phyloP scores from a whole-genome alignment of 371 early-diverging fungal species.

The Syncephalastrum monosporum region DNA sequence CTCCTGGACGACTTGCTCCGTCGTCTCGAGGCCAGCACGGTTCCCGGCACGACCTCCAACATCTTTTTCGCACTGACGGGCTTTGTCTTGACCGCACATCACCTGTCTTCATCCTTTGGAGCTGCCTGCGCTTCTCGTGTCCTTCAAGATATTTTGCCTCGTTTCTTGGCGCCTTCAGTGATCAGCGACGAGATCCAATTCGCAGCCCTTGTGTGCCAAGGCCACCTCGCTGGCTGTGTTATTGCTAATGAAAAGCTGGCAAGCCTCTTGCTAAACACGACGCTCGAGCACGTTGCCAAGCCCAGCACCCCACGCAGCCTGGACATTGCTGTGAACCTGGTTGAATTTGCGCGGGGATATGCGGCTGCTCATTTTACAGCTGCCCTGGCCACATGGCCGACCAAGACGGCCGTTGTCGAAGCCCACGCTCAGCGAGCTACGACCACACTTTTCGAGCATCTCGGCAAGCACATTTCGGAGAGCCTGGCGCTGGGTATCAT shows the following conservation, averaged over 20 bases:
- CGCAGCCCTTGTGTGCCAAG: constrained; percentile 48
- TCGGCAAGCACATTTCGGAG: constrained; percentile 16
- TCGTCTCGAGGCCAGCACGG: constrained; percentile 50
- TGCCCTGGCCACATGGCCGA: constrained; percentile 45
- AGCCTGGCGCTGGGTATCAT: constrained; percentile 37
- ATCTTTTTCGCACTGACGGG: constrained; percentile 55
- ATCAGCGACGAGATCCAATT: constrained; percentile 64
- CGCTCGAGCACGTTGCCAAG: constrained; percentile 16
- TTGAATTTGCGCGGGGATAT: constrained; percentile 54
- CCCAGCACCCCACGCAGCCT: constrained; percentile 15
- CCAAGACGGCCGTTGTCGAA: constrained; percentile 39
- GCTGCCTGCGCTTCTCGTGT: constrained; percentile 26
- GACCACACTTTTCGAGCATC: constrained; percentile 14
- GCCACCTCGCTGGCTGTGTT: constrained; percentile 44
- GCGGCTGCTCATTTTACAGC: constrained; percentile 45
- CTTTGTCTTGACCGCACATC: constrained; percentile 17
- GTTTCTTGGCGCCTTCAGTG: constrained; percentile 19
- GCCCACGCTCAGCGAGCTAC: constrained; percentile 16
- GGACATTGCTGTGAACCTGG: constrained; percentile 35
- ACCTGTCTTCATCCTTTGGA: constrained; percentile 29
- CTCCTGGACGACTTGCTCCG: constrained; percentile 44
- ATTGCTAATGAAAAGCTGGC: constrained; percentile 49
- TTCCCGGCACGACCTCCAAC: constrained; percentile 57
- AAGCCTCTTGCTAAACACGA: constrained; percentile 11
- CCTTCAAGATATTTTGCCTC: constrained; percentile 23